Percentiles rank a stretch among this genome's conserved stretches.
phyloP scores from a whole-genome alignment of 2,329 filamentous ascomycete genomes.

The Dothistroma pini region DNA sequence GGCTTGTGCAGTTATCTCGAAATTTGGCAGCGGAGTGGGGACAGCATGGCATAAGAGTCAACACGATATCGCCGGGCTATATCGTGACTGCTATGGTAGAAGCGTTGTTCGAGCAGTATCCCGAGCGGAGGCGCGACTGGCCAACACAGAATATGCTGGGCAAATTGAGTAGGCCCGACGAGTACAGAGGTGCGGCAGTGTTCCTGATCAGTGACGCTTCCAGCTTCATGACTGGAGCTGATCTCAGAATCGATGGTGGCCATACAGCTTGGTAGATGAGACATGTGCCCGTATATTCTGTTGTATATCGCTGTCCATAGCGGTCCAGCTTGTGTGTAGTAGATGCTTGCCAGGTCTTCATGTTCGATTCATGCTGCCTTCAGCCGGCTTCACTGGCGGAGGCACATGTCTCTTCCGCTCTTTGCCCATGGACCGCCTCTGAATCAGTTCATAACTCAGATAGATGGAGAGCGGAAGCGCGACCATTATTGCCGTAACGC shows the following conservation, averaged over 20 bases:
- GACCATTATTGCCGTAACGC: conserved; percentile 24
- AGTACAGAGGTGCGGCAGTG: conserved; percentile 39
- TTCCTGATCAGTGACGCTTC: conserved; percentile 42
- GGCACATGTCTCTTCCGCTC: conserved; percentile 23
- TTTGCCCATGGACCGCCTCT: conserved; percentile 29
- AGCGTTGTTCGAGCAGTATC: conserved; percentile 70
- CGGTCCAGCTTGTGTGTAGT: conserved; percentile 6
- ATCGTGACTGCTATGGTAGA: conserved; percentile 82
- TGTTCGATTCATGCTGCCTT: conserved; percentile 4
- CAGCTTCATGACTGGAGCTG: conserved; percentile 54
- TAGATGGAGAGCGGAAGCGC: conserved; percentile 29
- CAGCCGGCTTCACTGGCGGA: neutral
- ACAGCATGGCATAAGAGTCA: conserved; percentile 66
- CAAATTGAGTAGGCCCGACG: conserved; percentile 36
- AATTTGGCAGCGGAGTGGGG: conserved; percentile 74
- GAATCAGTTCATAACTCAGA: conserved; percentile 28
- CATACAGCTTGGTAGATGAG: conserved; percentile 50
- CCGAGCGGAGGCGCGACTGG: conserved; percentile 66
- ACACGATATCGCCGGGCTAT: conserved; percentile 77
- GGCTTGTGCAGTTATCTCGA: conserved; percentile 65
- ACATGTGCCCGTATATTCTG: neutral
- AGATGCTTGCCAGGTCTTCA: conserved; percentile 5
- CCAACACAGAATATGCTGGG: conserved; percentile 80
- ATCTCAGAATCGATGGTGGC: conserved; percentile 54
- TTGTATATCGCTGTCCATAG: neutral